These are phyloP conservation scores for Phytophthora citricola DNA, from an alignment of 352 stramenopile genomes.

Conservation along the genomic window DNA sequence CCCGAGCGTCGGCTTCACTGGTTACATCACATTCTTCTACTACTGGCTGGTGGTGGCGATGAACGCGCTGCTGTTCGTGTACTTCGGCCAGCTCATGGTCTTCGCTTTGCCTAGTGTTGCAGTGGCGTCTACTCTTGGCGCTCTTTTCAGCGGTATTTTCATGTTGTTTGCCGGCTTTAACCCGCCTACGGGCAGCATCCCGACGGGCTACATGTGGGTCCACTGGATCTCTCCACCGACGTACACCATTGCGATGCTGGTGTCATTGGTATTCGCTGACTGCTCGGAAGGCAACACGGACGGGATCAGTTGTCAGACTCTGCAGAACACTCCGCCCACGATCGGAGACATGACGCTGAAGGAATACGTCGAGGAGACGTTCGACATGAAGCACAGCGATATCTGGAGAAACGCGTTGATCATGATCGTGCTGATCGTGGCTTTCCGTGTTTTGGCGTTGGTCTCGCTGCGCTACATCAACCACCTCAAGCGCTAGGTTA, in stretches of 20 bases:
- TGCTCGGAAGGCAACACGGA: slow-evolving; percentile 32
- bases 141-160: slow-evolving; percentile 56
- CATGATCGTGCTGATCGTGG: slow-evolving; percentile 52
- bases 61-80: slow-evolving; percentile 55
- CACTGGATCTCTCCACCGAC: slow-evolving; percentile 52
- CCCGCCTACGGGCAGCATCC: slow-evolving; percentile 56
- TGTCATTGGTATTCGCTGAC: slow-evolving; percentile 40
- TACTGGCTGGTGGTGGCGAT: slow-evolving; percentile 59
- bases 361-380: slow-evolving; percentile 53
- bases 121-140: slow-evolving; percentile 40
- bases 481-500: slow-evolving; percentile 11
- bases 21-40: slow-evolving; percentile 45
- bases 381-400: slow-evolving; percentile 58
- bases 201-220: slow-evolving; percentile 60
- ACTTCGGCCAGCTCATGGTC: slow-evolving; percentile 53
- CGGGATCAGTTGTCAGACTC: slow-evolving; percentile 40
- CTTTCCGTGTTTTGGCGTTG: slow-evolving; percentile 48
- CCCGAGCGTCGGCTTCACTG: slow-evolving; percentile 60
- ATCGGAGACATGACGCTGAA: slow-evolving; percentile 47
- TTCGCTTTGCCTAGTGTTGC: slow-evolving; percentile 50
- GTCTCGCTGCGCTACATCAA: slow-evolving; percentile 49
- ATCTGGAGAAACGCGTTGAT: slow-evolving; percentile 48
- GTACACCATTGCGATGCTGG: slow-evolving; percentile 57
- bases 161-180: slow-evolving; percentile 65
- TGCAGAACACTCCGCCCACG: slow-evolving; percentile 22